Percentiles rank a stretch among this genome's conserved stretches.
Conservation (phyloP, 495 filamentous ascomycete species). For the Penicillium roqueforti region DNA sequence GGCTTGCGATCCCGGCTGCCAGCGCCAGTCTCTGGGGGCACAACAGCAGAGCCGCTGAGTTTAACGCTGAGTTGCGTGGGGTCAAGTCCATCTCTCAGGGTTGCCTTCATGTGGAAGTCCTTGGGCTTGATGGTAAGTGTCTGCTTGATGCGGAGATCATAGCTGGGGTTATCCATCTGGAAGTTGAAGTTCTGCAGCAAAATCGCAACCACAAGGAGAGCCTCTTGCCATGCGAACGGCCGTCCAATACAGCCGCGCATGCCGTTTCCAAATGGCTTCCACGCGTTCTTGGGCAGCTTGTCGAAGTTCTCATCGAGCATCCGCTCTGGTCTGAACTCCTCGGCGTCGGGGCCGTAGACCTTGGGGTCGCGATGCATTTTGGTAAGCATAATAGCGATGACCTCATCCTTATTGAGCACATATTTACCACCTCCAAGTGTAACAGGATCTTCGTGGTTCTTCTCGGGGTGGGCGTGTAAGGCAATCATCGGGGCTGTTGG, state of each 20-base stretch:
- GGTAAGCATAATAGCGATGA: slow-evolving; percentile 52
- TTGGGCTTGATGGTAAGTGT: slow-evolving; percentile 76
- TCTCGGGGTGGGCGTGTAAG: slow-evolving; percentile 32
- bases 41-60: slow-evolving; percentile 32
- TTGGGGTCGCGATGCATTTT: slow-evolving; percentile 64
- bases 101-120: slow-evolving; percentile 65
- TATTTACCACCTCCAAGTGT: slow-evolving; percentile 59
- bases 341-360: slow-evolving; percentile 58
- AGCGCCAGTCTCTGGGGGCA: slow-evolving; percentile 10
- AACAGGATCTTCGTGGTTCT: slow-evolving; percentile 51
- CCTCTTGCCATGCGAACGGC: slow-evolving; percentile 65
- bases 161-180: slow-evolving; percentile 51
- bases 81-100: slow-evolving; percentile 54
- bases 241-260: slow-evolving; percentile 63
- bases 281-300: slow-evolving; percentile 52
- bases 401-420: slow-evolving; percentile 50
- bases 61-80: slow-evolving; percentile 53
- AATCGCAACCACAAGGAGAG: slow-evolving; percentile 49
- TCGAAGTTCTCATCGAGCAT: slow-evolving; percentile 63
- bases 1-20: slow-evolving; percentile 22
- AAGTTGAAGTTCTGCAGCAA: slow-evolving; percentile 62
- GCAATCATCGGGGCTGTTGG: slow-evolving; percentile 55
- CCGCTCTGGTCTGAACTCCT: slow-evolving; percentile 61
- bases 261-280: slow-evolving; percentile 62
- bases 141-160: slow-evolving; percentile 58